Percentiles rank a stretch among this genome's conserved stretches.
Evolutionary conservation across 345 rosid genomes (phyloP).

Genomic region (Corchorus olitorius): DNA sequence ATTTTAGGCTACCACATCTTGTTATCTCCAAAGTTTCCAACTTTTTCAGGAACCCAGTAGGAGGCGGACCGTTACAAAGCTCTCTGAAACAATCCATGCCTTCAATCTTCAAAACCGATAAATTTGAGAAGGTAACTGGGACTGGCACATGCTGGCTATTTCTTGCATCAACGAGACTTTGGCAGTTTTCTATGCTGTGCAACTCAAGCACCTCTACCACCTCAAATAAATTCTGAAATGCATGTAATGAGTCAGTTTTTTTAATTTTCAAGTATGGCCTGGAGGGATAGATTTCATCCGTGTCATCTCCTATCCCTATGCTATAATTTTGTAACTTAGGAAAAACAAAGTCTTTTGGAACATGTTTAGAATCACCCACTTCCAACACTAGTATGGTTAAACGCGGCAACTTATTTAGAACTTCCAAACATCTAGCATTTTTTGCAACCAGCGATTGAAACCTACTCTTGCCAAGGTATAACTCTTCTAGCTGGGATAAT

Average conservation of each 20-base stretch:
- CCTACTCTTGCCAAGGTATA: neutral
- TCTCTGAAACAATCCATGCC: too few species aligned
- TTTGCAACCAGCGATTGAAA: too few species aligned
- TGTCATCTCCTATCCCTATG: neutral
- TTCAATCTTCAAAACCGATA: too few species aligned
- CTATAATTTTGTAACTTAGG: neutral
- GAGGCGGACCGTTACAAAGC: too few species aligned
- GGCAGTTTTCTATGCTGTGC: neutral
- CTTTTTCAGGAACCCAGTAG: too few species aligned
- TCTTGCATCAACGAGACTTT: neutral
- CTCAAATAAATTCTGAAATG: neutral
- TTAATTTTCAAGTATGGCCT: neutral
- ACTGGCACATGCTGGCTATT: too few species aligned
- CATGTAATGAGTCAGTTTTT: neutral
- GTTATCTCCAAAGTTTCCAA: too few species aligned
- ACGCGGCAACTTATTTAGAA: neutral
- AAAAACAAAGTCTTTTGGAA: neutral
- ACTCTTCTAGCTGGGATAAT: slow-evolving; percentile 6
- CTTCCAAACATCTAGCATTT: neutral
- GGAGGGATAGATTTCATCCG: neutral
- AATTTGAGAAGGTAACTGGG: too few species aligned
- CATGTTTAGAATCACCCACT: neutral
- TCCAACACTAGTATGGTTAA: neutral
- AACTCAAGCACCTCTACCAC: neutral
- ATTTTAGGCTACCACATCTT: too few species aligned